Evolutionary conservation across 192 early-diverging fungal genomes (phyloP), one percentile per base, ranked within the genome.

Genomic region (Haplosporangium gracile): DNA sequence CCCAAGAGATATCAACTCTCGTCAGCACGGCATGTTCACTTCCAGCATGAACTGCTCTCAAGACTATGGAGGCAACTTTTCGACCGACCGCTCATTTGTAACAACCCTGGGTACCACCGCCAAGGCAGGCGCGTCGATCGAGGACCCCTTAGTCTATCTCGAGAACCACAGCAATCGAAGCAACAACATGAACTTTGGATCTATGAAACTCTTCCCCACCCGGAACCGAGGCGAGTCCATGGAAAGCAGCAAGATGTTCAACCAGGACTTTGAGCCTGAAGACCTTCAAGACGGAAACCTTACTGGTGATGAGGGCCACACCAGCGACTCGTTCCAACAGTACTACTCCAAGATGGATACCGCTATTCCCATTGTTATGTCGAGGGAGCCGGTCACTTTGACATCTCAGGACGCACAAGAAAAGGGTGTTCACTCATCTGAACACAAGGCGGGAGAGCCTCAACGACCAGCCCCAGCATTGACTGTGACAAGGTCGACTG

Each of bases 241-340:
- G 63, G 79, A 81, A 51, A 86, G 84, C 72, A 86, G 57, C 51
- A 76, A 75, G 1, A 42, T 80, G 29, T 77, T 81, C 24, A 86
- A 63, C 42, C 60, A 77, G 16, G 84, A 86, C 9, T 86, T 78
- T 51, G 76, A 85, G 0, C 68, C 45, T 20, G 83, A 77, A 1
- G 74, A 80, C 20, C 20, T 34, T 24, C 49, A 22, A 0, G 73
- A 75, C 36, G 43, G 29, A 36, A 29, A 78, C 32, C 38, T 39
- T 39, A 68, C 47, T 36, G 43, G 29, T 11, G 72, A 80, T 6
- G 71, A 80, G 22, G 9, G 47, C 20, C 45, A 24, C 7, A 26
- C 38, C 18, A 45, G 49, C 2, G 74, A 76, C 34, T 82, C 75
- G 8, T 72, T 82, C 16, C 69, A 82, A 10, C 75, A 82, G 24